Conservation (phyloP, 1,284 basidiomycete species). For the Mycena citricolor region DNA sequence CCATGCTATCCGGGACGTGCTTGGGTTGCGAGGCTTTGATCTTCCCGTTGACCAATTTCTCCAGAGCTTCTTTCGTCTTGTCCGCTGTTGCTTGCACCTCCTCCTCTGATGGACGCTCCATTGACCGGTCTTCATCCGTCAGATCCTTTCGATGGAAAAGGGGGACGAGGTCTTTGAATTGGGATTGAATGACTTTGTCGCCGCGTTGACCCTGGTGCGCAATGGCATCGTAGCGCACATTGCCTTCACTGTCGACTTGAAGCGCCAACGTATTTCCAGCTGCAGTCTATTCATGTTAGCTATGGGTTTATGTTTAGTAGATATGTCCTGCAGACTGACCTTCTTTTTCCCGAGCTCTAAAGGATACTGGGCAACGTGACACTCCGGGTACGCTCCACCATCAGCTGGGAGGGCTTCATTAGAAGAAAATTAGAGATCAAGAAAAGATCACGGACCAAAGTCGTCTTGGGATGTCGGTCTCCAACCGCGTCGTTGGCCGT, state of each 20-base stretch:
- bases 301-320: conserved; percentile 1
- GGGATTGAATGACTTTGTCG: conserved; percentile 87
- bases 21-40: conserved; percentile 97
- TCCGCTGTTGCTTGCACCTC: conserved; percentile 88
- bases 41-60: conserved; percentile 92
- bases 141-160: conserved; percentile 88
- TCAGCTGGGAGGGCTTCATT: conserved; percentile 52
- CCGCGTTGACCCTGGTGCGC: conserved; percentile 90
- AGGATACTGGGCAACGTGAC: conserved; percentile 96
- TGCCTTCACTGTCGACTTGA: conserved; percentile 95
- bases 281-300: conserved; percentile 55
- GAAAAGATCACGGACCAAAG: conserved; percentile 60
- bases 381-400: conserved; percentile 96
- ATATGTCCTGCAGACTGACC: conserved; percentile 42
- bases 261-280: conserved; percentile 93
- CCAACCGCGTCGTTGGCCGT: conserved; percentile 87
- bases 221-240: conserved; percentile 96
- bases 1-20: conserved; percentile 76
- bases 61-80: conserved; percentile 86
- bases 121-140: conserved; percentile 65
- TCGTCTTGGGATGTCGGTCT: conserved; percentile 81
- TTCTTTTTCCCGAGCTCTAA: conserved; percentile 95
- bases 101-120: conserved; percentile 93
- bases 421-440: not conserved
- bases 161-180: conserved; percentile 97